These are phyloP conservation scores for Trametes gibbosa DNA, from an alignment of 768 basidiomycete genomes.

Conservation along the genomic window DNA sequence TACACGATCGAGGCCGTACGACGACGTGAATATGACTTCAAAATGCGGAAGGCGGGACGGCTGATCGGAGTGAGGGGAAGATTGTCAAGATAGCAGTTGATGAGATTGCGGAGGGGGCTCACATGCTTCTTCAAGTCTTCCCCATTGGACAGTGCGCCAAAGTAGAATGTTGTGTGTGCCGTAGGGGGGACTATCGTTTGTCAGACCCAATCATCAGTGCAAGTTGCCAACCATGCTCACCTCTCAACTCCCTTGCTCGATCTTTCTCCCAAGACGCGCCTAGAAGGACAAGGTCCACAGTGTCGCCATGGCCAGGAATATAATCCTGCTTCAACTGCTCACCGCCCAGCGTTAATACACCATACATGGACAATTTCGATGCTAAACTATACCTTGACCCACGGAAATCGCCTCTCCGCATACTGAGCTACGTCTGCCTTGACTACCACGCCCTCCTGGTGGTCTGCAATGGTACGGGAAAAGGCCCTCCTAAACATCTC, in stretches of 20 bases:
- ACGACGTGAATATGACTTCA: conserved; percentile 69
- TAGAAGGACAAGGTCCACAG: conserved; percentile 72
- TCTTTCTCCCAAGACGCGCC: conserved; percentile 80
- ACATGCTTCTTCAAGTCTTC: conserved; percentile 41
- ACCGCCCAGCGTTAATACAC: background rate
- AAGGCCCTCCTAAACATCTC: conserved; percentile 44
- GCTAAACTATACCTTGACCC: conserved; percentile 66
- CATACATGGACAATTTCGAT: background rate
- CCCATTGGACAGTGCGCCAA: conserved; percentile 62
- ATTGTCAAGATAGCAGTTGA: background rate
- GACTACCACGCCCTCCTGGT: conserved; percentile 72
- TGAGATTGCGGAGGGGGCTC: conserved; percentile 16
- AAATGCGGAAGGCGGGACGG: conserved; percentile 53
- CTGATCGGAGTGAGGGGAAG: conserved; percentile 29
- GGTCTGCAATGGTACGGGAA: conserved; percentile 46
- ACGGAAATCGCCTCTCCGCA: conserved; percentile 60
- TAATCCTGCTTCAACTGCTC: conserved; percentile 77
- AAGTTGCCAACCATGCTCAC: conserved; percentile 35
- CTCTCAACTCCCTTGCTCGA: conserved; percentile 72
- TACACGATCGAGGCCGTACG: conserved; percentile 69
- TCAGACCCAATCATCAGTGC: too few species aligned
- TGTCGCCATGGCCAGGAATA: conserved; percentile 80
- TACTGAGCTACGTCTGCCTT: conserved; percentile 72
- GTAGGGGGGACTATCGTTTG: conserved; percentile 58
- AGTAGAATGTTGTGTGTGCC: conserved; percentile 76